Evolutionary conservation across 208 protist genomes (phyloP).

Genomic region (Angomonas deanei): DNA sequence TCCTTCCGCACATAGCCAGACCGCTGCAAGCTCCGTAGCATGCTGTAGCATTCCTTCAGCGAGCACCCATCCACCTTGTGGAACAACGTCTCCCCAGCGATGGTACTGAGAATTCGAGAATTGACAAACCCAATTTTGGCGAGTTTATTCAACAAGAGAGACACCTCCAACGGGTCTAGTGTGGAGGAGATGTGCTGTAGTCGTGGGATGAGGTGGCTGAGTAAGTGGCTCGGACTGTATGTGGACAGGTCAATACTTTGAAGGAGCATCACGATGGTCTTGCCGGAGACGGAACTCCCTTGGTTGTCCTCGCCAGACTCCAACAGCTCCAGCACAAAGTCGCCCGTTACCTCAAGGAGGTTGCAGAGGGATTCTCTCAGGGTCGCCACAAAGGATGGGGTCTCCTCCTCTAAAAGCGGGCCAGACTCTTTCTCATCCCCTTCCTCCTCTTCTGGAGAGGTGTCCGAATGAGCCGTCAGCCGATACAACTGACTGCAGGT

Average conservation of each 20-base stretch:
- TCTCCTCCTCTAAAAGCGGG: background rate
- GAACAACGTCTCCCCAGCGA: slow-evolving; percentile 24
- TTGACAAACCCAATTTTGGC: slow-evolving; percentile 69
- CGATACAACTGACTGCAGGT: background rate
- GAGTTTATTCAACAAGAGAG: slow-evolving; percentile 57
- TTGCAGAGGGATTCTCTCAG: background rate
- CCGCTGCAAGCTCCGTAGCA: slow-evolving; percentile 56
- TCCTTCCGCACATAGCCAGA: slow-evolving; percentile 40
- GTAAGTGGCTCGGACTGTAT: slow-evolving; percentile 31
- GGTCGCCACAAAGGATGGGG: background rate
- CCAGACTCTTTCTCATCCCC: background rate
- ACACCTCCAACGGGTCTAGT: slow-evolving; percentile 70
- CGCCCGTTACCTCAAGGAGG: background rate
- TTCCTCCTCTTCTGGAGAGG: background rate
- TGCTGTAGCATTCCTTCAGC: slow-evolving; percentile 53
- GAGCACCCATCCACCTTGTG: slow-evolving; percentile 23
- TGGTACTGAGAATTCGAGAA: slow-evolving; percentile 42
- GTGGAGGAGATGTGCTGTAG: slow-evolving; percentile 27
- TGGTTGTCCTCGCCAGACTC: background rate
- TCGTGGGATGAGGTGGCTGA: slow-evolving; percentile 56
- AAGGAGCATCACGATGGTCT: slow-evolving; percentile 76
- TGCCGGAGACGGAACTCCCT: background rate
- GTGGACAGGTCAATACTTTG: slow-evolving; percentile 56
- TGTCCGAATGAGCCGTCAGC: too few species aligned
- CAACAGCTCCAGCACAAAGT: background rate